Evolutionary conservation across 2,329 filamentous ascomycete species (phyloP), one percentile per base, ranked within the genome.

Genomic region (Cucurbitaria berberidis): DNA sequence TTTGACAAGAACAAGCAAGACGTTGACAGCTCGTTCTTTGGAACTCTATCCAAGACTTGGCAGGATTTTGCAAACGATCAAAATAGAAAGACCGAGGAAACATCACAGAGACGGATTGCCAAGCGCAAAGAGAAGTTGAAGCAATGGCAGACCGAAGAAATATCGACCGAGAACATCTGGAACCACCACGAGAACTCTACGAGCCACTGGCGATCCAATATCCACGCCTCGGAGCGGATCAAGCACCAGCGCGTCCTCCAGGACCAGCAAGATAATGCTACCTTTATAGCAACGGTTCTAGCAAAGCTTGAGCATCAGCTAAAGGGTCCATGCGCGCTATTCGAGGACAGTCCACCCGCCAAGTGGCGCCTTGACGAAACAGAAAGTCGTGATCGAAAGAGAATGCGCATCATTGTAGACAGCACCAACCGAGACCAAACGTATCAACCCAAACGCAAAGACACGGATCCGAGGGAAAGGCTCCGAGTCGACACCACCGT

Each of bases 291-390:
- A 36, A 86, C 89, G 0, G 84, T 88, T 0, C 92, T 95, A 70
- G 83, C 84, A 5, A 91, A 88, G 68, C 88, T 98, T 77, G 87
- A 93, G 52, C 82, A 88, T 49, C 88, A 93, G 53, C 78, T 97
- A 50, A 84, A 84, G 58, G 86, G 92, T 18, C 90, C 92, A 1
- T 91, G 91, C 22, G 93, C 90, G 1, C 82, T 98, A 0, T 89
- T 96, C 54, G 86, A 89, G 45, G 84, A 88, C 32, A 79, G 83
- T 0, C 79, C 81, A 2, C 74, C 83, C 1, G 80, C 81, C 0
- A 96, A 89, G 72, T 99, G 93, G 93, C 92, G 93, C 66, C 84
- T 99, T 13, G 95, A 99, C 70, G 88, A 96, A 66, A 98, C 95
- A 0, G 95, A 99, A 77, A 93, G 95, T 10, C 88, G 93, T 10